phyloP scores from a whole-genome alignment of 2,329 filamentous ascomycete genomes.

The Apiospora phragmitis region DNA sequence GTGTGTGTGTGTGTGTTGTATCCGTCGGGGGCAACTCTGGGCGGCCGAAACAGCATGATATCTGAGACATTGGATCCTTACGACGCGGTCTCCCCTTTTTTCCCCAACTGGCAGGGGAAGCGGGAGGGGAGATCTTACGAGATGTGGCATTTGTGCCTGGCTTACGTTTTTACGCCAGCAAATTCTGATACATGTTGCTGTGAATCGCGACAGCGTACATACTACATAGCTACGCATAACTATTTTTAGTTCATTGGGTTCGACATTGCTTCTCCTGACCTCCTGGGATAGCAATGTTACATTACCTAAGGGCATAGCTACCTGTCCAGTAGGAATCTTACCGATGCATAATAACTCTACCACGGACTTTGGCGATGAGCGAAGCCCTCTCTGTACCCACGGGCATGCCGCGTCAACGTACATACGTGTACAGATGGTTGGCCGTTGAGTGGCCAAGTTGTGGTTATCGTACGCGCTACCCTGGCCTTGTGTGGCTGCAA shows the following conservation, averaged over 20 bases:
- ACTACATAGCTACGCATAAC: neutral
- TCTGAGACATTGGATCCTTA: constrained; percentile 7
- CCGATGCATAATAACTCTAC: neutral
- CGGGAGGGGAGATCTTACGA: constrained; percentile 4
- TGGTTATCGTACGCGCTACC: neutral
- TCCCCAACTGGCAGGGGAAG: constrained; percentile 2
- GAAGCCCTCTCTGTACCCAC: neutral
- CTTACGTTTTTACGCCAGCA: neutral
- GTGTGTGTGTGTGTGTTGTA: neutral
- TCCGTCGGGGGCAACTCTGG: neutral
- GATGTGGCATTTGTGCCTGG: neutral
- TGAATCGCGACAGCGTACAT: neutral
- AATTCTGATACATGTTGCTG: constrained; percentile 1
- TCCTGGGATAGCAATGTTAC: constrained; percentile 11
- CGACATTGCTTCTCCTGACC: neutral
- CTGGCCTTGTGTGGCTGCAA: neutral
- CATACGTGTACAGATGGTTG: neutral
- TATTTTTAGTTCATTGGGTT: neutral
- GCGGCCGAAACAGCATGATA: neutral
- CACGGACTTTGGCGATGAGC: neutral
- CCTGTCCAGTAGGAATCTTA: neutral
- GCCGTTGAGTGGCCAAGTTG: neutral
- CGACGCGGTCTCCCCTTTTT: neutral
- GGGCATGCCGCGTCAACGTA: neutral
- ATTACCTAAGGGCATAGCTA: constrained; percentile 17